Conservation (phyloP, 2,329 filamentous ascomycete genomes). For the Calonectria naviculata region DNA sequence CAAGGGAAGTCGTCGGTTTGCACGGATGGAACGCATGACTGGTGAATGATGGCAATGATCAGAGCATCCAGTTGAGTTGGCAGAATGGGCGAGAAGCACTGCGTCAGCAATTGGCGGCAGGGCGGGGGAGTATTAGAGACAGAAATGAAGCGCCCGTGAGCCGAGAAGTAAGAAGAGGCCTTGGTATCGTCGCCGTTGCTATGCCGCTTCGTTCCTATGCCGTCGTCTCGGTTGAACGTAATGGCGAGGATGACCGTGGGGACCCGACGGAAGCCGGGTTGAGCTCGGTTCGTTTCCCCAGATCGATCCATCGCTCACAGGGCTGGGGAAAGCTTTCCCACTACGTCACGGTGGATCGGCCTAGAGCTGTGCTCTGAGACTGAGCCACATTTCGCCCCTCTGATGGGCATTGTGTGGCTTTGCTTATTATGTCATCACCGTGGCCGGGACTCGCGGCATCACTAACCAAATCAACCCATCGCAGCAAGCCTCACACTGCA, state of each 20-base stretch:
- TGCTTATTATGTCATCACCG: conserved; percentile 29
- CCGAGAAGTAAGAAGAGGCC: conserved; percentile 19
- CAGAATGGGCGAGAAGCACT: not conserved
- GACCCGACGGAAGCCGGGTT: conserved; percentile 48
- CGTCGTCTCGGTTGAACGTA: conserved; percentile 35
- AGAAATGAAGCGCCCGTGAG: conserved; percentile 16
- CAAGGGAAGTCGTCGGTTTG: conserved; percentile 60
- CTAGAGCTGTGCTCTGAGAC: not conserved
- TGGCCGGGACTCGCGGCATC: conserved; percentile 30
- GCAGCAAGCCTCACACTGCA: conserved; percentile 25
- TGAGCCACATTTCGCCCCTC: conserved; percentile 7
- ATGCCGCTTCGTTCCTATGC: conserved; percentile 42
- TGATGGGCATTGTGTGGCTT: not conserved
- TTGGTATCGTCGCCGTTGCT: conserved; percentile 24
- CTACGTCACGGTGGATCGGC: conserved; percentile 40
- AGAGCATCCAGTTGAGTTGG: not conserved
- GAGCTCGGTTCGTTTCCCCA: conserved; percentile 35
- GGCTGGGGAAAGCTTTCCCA: conserved; percentile 20
- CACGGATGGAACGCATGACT: conserved; percentile 67
- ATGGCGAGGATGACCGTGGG: conserved; percentile 42
- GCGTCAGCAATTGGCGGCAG: not conserved
- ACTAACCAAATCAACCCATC: conserved; percentile 14
- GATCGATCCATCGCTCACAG: conserved; percentile 20
- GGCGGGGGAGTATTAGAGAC: conserved; percentile 7
- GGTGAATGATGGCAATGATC: conserved; percentile 11